Conservation (phyloP, 371 early-diverging fungal genomes). For the Chytridiales sp. region DNA sequence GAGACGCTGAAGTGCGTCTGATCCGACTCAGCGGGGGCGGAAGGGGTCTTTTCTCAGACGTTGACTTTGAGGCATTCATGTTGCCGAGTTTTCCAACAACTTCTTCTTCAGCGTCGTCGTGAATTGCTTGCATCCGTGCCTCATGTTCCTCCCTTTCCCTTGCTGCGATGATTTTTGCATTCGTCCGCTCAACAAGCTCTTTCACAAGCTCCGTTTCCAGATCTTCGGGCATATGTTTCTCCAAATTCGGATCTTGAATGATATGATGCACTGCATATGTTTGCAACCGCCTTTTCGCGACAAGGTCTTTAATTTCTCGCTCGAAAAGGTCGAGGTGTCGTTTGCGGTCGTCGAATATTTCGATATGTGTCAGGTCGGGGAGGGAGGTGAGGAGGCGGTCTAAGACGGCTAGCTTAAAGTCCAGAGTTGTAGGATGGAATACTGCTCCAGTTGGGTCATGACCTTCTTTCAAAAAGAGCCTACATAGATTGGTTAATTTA, state of each 20-base stretch:
- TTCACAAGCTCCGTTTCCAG: constrained; percentile 41
- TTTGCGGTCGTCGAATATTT: constrained; percentile 46
- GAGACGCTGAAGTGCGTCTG: constrained; percentile 29
- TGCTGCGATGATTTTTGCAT: constrained; percentile 35
- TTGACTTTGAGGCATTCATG: not conserved
- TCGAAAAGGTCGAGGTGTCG: constrained; percentile 45
- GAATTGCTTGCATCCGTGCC: not conserved
- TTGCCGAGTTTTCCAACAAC: no score
- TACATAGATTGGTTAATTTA: not conserved
- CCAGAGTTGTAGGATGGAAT: constrained; percentile 38
- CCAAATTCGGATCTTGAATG: constrained; percentile 27
- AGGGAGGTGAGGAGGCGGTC: constrained; percentile 32
- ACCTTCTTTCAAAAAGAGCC: constrained; percentile 40
- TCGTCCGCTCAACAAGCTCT: constrained; percentile 40
- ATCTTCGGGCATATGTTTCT: constrained; percentile 26
- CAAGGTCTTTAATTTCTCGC: constrained; percentile 11
- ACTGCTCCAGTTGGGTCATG: constrained; percentile 17
- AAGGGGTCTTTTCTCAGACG: not conserved
- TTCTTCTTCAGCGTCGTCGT: not conserved
- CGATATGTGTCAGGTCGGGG: constrained; percentile 32
- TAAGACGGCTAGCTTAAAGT: constrained; percentile 49
- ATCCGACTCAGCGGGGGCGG: no score
- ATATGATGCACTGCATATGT: constrained; percentile 30
- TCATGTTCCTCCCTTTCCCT: constrained; percentile 24
- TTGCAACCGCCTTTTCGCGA: constrained; percentile 1